These are phyloP conservation scores for Gillenia trifoliata DNA, from an alignment of 306 rosid genomes.

Conservation along the genomic window DNA sequence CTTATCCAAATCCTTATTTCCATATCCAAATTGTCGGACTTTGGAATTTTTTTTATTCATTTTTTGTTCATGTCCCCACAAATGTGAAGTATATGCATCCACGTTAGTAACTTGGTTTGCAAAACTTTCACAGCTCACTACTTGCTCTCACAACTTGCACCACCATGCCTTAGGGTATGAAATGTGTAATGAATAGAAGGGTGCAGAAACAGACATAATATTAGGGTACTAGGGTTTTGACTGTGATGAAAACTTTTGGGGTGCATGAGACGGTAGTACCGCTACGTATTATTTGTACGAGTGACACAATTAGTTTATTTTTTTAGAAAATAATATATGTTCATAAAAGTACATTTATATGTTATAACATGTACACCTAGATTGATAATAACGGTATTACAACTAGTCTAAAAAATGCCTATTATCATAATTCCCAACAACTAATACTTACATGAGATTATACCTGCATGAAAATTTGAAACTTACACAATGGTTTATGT, in stretches of 20 bases:
- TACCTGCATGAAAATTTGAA: neutral
- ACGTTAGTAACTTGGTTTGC: conserved; percentile 20
- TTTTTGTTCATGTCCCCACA: conserved; percentile 11
- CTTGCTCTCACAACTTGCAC: conserved; percentile 20
- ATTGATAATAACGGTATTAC: too few relatives aligned
- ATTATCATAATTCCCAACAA: neutral
- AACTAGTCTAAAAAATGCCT: neutral
- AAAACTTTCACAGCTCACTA: conserved; percentile 19
- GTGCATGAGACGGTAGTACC: neutral
- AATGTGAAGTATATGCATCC: neutral
- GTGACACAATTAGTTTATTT: neutral
- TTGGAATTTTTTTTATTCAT: neutral
- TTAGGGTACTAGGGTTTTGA: neutral
- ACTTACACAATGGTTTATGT: neutral
- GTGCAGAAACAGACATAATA: neutral
- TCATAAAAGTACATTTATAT: too few relatives aligned
- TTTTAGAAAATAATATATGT: too few relatives aligned
- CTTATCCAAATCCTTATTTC: conserved; percentile 60
- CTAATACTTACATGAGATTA: too few relatives aligned
- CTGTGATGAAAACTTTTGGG: neutral
- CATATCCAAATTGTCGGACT: neutral
- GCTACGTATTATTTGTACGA: neutral
- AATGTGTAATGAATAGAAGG: conserved; percentile 18
- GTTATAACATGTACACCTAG: neutral
- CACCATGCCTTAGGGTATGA: conserved; percentile 35